These are phyloP conservation scores for Coemansia sp. DNA, from an alignment of 192 early-diverging fungal species.

Conservation along the genomic window DNA sequence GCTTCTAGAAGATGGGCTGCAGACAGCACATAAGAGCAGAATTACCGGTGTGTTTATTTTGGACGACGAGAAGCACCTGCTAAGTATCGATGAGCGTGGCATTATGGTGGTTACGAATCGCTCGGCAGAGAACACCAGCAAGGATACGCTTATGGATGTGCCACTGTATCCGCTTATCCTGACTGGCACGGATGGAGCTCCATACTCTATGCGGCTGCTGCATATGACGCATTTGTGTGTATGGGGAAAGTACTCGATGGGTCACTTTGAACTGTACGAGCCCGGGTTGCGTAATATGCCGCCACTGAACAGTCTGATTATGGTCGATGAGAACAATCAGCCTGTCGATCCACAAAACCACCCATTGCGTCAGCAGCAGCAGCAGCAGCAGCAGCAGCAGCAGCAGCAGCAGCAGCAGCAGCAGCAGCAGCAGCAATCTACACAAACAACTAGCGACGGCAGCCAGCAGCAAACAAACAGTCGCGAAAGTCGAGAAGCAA, in stretches of 20 bases:
- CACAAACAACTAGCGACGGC: not conserved
- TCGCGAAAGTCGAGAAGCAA: not conserved
- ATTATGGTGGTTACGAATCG: constrained; percentile 41
- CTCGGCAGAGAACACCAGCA: not conserved
- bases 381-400: not conserved
- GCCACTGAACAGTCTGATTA: constrained; percentile 31
- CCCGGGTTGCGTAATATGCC: constrained; percentile 41
- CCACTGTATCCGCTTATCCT: constrained; percentile 48
- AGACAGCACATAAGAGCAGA: constrained; percentile 28
- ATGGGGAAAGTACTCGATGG: constrained; percentile 46
- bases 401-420: not conserved
- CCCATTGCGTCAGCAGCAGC: not conserved
- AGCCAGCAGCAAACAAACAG: not conserved
- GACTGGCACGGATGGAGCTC: constrained; percentile 40
- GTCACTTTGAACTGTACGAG: constrained; percentile 52
- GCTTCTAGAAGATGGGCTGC: constrained; percentile 21
- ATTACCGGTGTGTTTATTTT: constrained; percentile 49
- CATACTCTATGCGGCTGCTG: constrained; percentile 51
- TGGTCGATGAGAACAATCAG: constrained; percentile 6
- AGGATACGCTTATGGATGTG: constrained; percentile 40
- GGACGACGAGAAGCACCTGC: constrained; percentile 44
- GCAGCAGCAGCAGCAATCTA: not conserved
- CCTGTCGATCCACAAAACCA: not conserved
- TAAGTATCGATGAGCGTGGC: constrained; percentile 41
- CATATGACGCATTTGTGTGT: constrained; percentile 53